A percentile compares a stretch with the other conserved stretches of the same genome.
phyloP scores from a whole-genome alignment of 768 basidiomycete genomes.

The Kwoniella shandongensis region DNA sequence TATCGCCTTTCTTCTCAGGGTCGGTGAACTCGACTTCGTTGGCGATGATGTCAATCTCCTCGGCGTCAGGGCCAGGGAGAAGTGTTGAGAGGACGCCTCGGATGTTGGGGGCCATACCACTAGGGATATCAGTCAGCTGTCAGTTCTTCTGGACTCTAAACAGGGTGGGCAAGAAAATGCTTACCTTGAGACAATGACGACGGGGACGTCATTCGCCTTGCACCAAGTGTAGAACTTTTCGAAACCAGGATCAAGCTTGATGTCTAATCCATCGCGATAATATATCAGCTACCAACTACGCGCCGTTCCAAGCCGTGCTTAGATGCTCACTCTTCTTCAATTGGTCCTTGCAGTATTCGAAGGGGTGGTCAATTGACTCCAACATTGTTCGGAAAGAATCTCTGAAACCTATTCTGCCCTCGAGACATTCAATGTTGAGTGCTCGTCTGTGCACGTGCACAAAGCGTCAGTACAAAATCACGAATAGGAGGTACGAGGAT shows the following conservation, averaged over 20 bases:
- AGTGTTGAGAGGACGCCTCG: slow-evolving; percentile 83
- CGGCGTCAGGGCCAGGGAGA: slow-evolving; percentile 70
- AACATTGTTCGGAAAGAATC: slow-evolving; percentile 89
- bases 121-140: slow-evolving; percentile 44
- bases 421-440: slow-evolving; percentile 71
- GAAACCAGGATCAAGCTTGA: slow-evolving; percentile 84
- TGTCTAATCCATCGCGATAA: slow-evolving; percentile 66
- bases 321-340: slow-evolving; percentile 65
- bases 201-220: slow-evolving; percentile 73
- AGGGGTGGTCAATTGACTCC: slow-evolving; percentile 69
- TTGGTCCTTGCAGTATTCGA: slow-evolving; percentile 79
- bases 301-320: background rate
- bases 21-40: slow-evolving; percentile 73
- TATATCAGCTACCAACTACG: background rate
- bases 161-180: slow-evolving; percentile 16
- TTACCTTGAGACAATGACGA: slow-evolving; percentile 90
- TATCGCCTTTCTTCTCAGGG: slow-evolving; percentile 65
- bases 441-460: slow-evolving; percentile 56
- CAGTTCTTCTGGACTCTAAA: background rate
- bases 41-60: slow-evolving; percentile 85
- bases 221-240: slow-evolving; percentile 83
- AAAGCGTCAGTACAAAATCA: background rate
- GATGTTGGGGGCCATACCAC: slow-evolving; percentile 92
- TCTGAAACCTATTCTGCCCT: slow-evolving; percentile 69
- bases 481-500: background rate